phyloP scores from a whole-genome alignment of 2,329 filamentous ascomycete species.

The Juglanconis sp. region DNA sequence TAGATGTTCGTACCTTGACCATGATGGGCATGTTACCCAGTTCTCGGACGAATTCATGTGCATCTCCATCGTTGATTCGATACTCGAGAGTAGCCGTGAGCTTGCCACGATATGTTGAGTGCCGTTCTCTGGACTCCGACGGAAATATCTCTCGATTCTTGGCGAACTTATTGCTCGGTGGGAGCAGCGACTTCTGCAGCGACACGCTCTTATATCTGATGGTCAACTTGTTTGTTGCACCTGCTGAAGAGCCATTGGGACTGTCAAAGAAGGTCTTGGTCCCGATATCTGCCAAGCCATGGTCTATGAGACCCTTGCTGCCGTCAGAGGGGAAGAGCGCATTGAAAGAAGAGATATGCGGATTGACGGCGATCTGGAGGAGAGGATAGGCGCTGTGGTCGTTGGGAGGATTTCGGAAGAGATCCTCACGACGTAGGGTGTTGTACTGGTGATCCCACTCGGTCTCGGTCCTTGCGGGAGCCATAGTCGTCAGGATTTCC shows the following conservation, averaged over 20 bases:
- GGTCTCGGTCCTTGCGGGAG: conserved; percentile 54
- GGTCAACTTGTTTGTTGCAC: conserved; percentile 69
- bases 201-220: conserved; percentile 78
- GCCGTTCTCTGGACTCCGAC: conserved; percentile 89
- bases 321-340: conserved; percentile 74
- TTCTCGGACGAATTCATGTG: conserved; percentile 78
- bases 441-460: conserved; percentile 85
- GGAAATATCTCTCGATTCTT: conserved; percentile 83
- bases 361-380: conserved; percentile 79
- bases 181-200: conserved; percentile 77
- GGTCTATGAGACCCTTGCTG: conserved; percentile 56
- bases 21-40: conserved; percentile 89
- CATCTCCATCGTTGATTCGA: conserved; percentile 80
- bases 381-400: conserved; percentile 86
- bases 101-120: conserved; percentile 85
- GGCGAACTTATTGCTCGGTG: conserved; percentile 78
- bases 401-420: conserved; percentile 84
- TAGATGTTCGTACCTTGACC: conserved; percentile 64
- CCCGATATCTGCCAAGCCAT: conserved; percentile 84
- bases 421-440: conserved; percentile 77
- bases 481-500: conserved; percentile 40
- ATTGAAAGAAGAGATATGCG: conserved; percentile 96
- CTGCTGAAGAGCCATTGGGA: conserved; percentile 57
- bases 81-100: conserved; percentile 82
- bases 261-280: conserved; percentile 85